Base-by-base conservation (phyloP, 805 yeast species). In the Starmerella bacillaris region DNA sequence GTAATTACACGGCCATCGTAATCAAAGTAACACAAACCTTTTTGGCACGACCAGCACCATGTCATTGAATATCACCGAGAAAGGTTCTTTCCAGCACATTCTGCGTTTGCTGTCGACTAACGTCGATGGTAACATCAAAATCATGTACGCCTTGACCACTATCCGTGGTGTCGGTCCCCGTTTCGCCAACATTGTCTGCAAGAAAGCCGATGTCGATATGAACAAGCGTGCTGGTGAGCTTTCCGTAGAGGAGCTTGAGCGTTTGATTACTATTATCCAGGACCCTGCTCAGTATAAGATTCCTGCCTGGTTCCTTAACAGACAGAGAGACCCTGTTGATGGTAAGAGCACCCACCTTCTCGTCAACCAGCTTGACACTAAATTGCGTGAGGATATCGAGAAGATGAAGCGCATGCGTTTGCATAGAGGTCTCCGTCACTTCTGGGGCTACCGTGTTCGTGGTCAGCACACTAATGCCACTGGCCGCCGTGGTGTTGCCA, bases 391-490 rank as follows among this genome's bases (percentile, higher is more conserved):
- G 64, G 98, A 89, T 64, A 74, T 89, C 67, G 98, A 89, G 74
- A 86, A 96, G 77, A 74, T 89, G 69, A 92, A 92, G 93, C 89
- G 89, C 73, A 89, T 92, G 78, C 92, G 98, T 77, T 72, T 96
- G 62, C 98, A 89, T 89, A 76, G 96, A 71, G 99, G 99, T 86
- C 78, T 89, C 68, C 83, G 99, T 78, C 99, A 89, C 75, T 84
- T 76, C 86, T 89, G 95, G 96, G 95, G 95, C 66, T 73, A 89
- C 66, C 89, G 89, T 74, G 98, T 92, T 68, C 83, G 98, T 77
- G 98, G 98, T 72, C 98, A 89, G 75, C 99, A 89, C 74, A 89
- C 99, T 77, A 89, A 89, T 79, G 86, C 98, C 65, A 89, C 99
- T 59, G 92, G 95, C 67, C 83, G 98, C 74, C 84, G 93, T 60